phyloP scores from a whole-genome alignment of 805 yeast species.

The Candida adriatica region DNA sequence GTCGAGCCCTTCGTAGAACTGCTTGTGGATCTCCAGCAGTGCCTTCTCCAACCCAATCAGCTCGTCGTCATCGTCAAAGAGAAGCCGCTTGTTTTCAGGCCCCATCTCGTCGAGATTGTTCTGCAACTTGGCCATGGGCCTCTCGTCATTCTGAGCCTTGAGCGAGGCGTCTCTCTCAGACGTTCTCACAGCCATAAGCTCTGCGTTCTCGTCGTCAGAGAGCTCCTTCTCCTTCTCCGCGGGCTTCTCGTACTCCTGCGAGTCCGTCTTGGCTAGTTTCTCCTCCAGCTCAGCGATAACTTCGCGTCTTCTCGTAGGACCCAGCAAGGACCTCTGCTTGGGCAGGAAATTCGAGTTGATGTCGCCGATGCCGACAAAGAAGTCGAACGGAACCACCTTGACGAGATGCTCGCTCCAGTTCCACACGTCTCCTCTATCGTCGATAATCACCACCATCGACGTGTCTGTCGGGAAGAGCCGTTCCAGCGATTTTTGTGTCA shows the following conservation, averaged over 20 bases:
- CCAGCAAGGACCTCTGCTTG: conserved; percentile 51
- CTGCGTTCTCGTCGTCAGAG: conserved; percentile 29
- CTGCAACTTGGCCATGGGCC: conserved; percentile 82
- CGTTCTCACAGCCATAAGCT: conserved; percentile 27
- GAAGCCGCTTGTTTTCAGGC: conserved; percentile 31
- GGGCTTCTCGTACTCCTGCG: background rate
- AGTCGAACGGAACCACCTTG: conserved; percentile 91
- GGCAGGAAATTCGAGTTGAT: conserved; percentile 91
- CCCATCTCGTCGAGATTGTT: conserved; percentile 47
- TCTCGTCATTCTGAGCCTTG: conserved; percentile 72
- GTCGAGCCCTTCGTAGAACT: conserved; percentile 46
- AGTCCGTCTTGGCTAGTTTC: background rate
- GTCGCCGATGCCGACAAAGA: conserved; percentile 96
- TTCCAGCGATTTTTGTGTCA: conserved; percentile 82
- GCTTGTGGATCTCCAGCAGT: conserved; percentile 54
- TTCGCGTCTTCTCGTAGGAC: conserved; percentile 58
- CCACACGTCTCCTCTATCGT: conserved; percentile 99
- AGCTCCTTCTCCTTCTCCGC: conserved; percentile 26
- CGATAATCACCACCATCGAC: conserved; percentile 92
- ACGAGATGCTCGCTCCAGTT: conserved; percentile 90
- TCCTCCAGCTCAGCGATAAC: conserved; percentile 42
- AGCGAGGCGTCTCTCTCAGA: conserved; percentile 60
- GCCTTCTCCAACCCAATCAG: conserved; percentile 56
- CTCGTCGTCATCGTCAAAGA: conserved; percentile 79
- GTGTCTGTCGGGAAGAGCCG: conserved; percentile 93